Base-by-base conservation (phyloP, 805 yeast species). In the Myxozyma neotropica region DNA sequence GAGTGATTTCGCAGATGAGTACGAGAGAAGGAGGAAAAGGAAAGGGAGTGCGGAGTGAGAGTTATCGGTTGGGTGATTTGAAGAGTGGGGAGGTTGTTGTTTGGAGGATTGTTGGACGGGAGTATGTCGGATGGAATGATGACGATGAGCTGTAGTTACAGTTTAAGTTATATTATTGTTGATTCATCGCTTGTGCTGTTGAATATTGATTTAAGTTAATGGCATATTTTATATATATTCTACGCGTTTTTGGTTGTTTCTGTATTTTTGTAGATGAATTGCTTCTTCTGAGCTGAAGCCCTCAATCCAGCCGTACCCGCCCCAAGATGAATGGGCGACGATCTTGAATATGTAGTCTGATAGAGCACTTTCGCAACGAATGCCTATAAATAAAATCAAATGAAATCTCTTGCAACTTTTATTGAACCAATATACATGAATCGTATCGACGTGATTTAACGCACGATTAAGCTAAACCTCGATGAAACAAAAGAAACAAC, bases 21-120 rank as follows among this genome's bases (percentile, higher is more conserved):
- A 23, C 47, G 24, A 46, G 31, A 23, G 48, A 42, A 33, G 59
- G 49, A 60, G 62, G 17, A 81, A 81, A 42, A 67, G 66, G 48
- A 65, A 82, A 81, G 70, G 95, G 87, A 53, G 78, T 87, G 40
- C 81, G 77, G 59, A 81, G 80, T 58, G 85, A 83, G 45, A 80
- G 87, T 44, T 88, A 87, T 71, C 84, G 83, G 67, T 71, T 92
- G 2, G 76, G 81, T 1, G 95, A 89, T 59, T 80, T 93, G 81
- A 85, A 82, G 70, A 77, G 83, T 59, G 99, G 99, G 3, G 84
- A 83, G 67, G 75, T 93, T 12, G 81, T 88, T 64, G 88, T 92
- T 3, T 94, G 85, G 74, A 82, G 98, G 69, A 82, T 83, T 5
- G 86, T 91, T 33, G 89, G 88, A 12, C 82, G 89, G 61, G 84